Evolutionary conservation across 345 rosid genomes (phyloP).

Genomic region (Citrus hindsii): DNA sequence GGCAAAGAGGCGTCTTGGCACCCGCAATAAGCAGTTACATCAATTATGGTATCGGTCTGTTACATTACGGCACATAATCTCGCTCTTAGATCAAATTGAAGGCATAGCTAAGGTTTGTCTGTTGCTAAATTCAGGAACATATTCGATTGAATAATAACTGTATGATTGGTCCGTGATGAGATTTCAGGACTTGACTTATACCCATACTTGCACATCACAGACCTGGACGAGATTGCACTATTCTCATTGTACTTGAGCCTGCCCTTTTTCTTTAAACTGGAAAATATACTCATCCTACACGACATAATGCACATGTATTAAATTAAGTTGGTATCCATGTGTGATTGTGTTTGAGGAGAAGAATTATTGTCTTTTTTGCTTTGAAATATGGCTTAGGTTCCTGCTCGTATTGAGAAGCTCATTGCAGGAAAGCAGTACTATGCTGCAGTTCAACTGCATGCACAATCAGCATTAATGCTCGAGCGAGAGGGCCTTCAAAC

Average conservation of each 20-base stretch:
- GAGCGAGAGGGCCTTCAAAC: conserved; percentile 97
- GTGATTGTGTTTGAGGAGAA: not conserved
- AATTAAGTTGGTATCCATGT: not conserved
- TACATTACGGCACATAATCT: conserved; percentile 91
- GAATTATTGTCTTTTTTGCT: not conserved
- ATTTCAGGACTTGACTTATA: not conserved
- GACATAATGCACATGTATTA: not conserved
- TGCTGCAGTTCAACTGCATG: conserved; percentile 86
- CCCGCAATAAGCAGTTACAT: conserved; percentile 92
- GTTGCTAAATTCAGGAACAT: conserved; percentile 5
- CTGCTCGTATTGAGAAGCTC: conserved; percentile 85
- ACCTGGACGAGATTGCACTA: not conserved
- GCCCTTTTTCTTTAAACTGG: not conserved
- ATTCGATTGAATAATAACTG: conserved; percentile 2
- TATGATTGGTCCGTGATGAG: not conserved
- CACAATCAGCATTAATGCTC: conserved; percentile 85
- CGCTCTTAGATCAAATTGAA: conserved; percentile 93
- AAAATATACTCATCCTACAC: not conserved
- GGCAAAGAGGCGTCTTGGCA: conserved; percentile 77
- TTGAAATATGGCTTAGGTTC: conserved; percentile 57
- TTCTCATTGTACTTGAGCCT: not conserved
- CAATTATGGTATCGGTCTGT: conserved; percentile 99
- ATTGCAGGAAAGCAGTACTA: conserved; percentile 83
- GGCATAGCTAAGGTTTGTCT: conserved; percentile 90
- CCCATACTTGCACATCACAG: not conserved